Evolutionary conservation across 495 filamentous ascomycete species (phyloP), one percentile per base, ranked within the genome.

Genomic region (Hyaloscypha finlandica): DNA sequence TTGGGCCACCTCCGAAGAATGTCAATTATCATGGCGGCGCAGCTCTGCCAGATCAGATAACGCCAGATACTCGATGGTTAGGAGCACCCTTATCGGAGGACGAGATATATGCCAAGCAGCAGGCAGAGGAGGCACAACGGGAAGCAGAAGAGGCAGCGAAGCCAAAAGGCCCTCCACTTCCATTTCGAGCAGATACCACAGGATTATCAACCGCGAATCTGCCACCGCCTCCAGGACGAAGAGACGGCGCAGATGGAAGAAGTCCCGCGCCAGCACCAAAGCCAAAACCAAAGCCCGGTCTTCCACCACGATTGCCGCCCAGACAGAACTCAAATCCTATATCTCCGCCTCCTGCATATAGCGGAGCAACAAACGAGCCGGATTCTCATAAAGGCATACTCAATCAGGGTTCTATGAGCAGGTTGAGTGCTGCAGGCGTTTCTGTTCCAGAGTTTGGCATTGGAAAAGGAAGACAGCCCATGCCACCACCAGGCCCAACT

Each of bases 401-500:
- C 30, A 94, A 94, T 65, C 89, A 92, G 72, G 84, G 80, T 3
- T 85, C 92, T 20, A 73, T 91, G 39, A 81, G 79, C 42, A 83
- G 92, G 29, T 81, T 98, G 8, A 84, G 89, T 20, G 84, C 86
- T 62, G 89, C 93, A 6, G 94, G 94, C 4, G 82, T 97, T 53
- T 91, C 88, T 0, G 92, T 97, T 3, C 92, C 94, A 1, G 91
- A 84, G 0, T 81, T 97, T 52, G 90, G 90, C 19, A 96, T 97
- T 14, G 73, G 69, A 25, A 60, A 68, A 63, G 57, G 73, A 30
- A 68, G 33, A 45, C 35, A 59, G 35, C 54, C 59, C 25, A 57
- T 65, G n/a, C 42, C 65, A 60, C 63, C 69, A 59, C 65, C 64
- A 35, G 64, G 67, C 52, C 33, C 58, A 2, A 29, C 70, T 9